Conservation (phyloP, 306 rosid species). For the Carpinus fangiana region DNA sequence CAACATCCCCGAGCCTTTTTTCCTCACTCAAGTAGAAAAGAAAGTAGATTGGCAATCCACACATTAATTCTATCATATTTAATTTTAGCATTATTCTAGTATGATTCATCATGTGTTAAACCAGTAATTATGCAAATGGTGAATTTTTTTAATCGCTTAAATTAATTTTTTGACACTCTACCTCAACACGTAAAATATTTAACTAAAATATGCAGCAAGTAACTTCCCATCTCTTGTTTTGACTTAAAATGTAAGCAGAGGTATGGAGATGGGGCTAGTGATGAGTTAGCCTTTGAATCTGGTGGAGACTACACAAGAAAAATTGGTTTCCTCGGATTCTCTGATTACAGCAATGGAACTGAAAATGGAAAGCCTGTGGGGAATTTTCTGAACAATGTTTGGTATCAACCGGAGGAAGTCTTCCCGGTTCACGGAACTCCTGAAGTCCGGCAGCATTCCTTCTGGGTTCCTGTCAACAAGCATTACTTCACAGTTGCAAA, state of each 20-base stretch:
- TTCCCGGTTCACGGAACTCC: slow-evolving; percentile 62
- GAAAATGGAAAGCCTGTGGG: slow-evolving; percentile 15
- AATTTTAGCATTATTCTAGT: no score
- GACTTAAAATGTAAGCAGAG: slow-evolving; percentile 34
- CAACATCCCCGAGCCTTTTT: no score
- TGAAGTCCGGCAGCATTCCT: slow-evolving; percentile 55
- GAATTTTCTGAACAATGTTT: slow-evolving; percentile 60
- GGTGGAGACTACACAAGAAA: slow-evolving; percentile 58
- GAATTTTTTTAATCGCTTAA: no score
- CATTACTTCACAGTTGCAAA: slow-evolving; percentile 40
- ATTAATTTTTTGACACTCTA: no score
- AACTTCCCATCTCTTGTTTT: neutral
- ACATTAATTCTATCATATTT: no score
- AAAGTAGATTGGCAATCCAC: no score
- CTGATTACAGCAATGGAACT: slow-evolving; percentile 43
- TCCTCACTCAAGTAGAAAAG: no score
- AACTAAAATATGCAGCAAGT: no score
- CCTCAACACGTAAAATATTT: no score
- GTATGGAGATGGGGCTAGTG: slow-evolving; percentile 53
- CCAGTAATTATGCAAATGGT: no score
- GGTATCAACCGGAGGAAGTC: slow-evolving; percentile 77
- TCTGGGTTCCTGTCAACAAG: slow-evolving; percentile 64
- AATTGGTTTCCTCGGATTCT: slow-evolving; percentile 49
- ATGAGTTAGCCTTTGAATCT: slow-evolving; percentile 51
- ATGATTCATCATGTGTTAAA: no score